These are phyloP conservation scores for Fraxinus velutina DNA, from an alignment of 305 asterid species.

Conservation along the genomic window DNA sequence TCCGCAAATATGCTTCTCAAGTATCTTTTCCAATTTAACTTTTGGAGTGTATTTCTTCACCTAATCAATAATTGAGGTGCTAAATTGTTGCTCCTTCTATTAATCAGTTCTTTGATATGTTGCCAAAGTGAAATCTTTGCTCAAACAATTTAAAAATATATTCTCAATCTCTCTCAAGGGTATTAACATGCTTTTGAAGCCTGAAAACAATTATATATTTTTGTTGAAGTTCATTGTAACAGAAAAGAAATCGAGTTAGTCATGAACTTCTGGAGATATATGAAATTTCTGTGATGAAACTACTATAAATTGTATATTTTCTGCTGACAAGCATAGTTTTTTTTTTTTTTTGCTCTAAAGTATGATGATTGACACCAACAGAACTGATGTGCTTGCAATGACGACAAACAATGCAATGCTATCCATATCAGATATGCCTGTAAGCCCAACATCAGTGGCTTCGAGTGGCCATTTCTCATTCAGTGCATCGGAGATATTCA, in stretches of 20 bases:
- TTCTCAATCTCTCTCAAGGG: not conserved
- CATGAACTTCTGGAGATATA: not conserved
- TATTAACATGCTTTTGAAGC: not conserved
- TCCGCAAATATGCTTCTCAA: not conserved
- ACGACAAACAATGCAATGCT: conserved; percentile 50
- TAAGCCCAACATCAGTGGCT: conserved; percentile 73
- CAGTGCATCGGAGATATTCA: conserved; percentile 57
- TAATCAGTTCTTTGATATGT: not conserved
- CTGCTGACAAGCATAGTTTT: conserved; percentile 8
- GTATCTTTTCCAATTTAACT: not conserved
- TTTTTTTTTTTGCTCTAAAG: conserved; percentile 25
- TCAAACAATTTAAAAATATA: not conserved
- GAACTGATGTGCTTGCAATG: conserved; percentile 45
- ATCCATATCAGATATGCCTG: conserved; percentile 61
- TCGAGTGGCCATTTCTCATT: conserved; percentile 72
- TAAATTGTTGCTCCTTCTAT: not conserved
- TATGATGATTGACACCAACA: conserved; percentile 44
- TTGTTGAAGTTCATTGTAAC: not conserved
- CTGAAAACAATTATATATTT: not conserved
- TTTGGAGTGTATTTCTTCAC: not conserved
- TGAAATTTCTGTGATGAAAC: not conserved
- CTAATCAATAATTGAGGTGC: not conserved
- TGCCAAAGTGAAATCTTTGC: not conserved
- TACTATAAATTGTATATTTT: not conserved
- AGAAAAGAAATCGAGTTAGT: not conserved